phyloP scores from a whole-genome alignment of 331 rosid genomes.

The Malus hybrid region DNA sequence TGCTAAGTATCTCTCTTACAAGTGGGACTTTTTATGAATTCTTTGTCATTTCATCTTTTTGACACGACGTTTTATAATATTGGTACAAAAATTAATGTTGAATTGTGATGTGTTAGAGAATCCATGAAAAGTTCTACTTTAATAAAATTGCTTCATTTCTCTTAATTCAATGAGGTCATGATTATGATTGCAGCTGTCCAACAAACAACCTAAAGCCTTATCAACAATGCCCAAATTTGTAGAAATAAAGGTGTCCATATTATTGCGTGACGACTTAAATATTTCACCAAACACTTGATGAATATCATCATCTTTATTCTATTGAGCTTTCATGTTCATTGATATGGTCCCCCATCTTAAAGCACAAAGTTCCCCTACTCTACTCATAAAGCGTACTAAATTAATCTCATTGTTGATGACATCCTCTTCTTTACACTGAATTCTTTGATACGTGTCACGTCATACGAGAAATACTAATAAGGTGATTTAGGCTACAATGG shows the following conservation, averaged over 20 bases:
- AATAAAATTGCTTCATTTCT: rapidly evolving
- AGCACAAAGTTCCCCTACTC: conserved; percentile 14
- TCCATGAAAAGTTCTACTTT: too few relatives aligned
- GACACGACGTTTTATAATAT: too few relatives aligned
- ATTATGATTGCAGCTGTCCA: background rate
- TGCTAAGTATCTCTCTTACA: too few relatives aligned
- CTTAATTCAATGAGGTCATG: background rate
- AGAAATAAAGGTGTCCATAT: conserved; percentile 5
- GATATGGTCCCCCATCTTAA: conserved; percentile 12
- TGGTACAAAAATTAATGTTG: rapidly evolving
- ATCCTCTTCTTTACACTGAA: background rate
- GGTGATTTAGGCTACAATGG: too few relatives aligned
- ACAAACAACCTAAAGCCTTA: too few relatives aligned
- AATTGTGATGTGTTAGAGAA: rapidly evolving
- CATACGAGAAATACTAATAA: background rate
- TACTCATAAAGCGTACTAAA: conserved; percentile 5
- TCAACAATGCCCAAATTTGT: conserved; percentile 2
- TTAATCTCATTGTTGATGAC: background rate
- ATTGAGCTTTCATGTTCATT: conserved; percentile 20
- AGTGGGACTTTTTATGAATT: too few relatives aligned
- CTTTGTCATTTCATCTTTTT: too few relatives aligned
- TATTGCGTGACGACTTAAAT: conserved; percentile 9
- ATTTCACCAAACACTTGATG: conserved; percentile 16
- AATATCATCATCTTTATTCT: conserved; percentile 18
- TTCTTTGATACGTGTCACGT: too few relatives aligned